Evolutionary conservation across 2,329 filamentous ascomycete genomes (phyloP).

Genomic region (Xylogone sp.): DNA sequence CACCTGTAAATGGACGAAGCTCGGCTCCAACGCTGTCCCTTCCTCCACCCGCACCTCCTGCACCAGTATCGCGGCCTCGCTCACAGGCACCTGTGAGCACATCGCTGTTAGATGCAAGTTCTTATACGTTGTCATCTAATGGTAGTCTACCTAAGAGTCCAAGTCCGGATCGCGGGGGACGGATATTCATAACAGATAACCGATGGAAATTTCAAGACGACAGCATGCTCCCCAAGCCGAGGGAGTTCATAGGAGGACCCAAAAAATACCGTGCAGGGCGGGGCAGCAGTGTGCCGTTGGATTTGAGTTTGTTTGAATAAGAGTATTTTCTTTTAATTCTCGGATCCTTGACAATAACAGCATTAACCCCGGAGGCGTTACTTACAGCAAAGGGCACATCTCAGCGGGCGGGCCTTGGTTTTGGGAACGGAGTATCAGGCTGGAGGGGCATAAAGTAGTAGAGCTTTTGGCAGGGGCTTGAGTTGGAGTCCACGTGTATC

Average conservation of each 20-base stretch:
- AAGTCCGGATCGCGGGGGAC: constrained; percentile 38
- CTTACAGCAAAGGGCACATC: constrained; percentile 2
- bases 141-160: constrained; percentile 46
- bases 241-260: constrained; percentile 69
- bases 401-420: constrained; percentile 1
- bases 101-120: constrained; percentile 69
- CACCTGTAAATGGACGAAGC: constrained; percentile 36
- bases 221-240: constrained; percentile 75
- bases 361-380: constrained; percentile 1
- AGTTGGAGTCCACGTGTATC: background rate
- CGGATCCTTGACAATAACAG: constrained; percentile 1
- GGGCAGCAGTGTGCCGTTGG: constrained; percentile 89
- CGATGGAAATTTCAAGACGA: constrained; percentile 89
- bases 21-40: constrained; percentile 26
- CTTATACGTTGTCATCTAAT: constrained; percentile 69
- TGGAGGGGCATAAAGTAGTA: background rate
- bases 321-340: constrained; percentile 2
- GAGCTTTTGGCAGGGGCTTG: background rate
- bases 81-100: constrained; percentile 44
- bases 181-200: constrained; percentile 66
- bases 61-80: constrained; percentile 28
- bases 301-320: constrained; percentile 54
- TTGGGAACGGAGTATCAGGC: constrained; percentile 2
- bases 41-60: constrained; percentile 37
- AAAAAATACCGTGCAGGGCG: constrained; percentile 86